Evolutionary conservation across 2,329 filamentous ascomycete genomes (phyloP), one percentile per base, ranked within the genome.

Genomic region (Tolypocladium capitatum): DNA sequence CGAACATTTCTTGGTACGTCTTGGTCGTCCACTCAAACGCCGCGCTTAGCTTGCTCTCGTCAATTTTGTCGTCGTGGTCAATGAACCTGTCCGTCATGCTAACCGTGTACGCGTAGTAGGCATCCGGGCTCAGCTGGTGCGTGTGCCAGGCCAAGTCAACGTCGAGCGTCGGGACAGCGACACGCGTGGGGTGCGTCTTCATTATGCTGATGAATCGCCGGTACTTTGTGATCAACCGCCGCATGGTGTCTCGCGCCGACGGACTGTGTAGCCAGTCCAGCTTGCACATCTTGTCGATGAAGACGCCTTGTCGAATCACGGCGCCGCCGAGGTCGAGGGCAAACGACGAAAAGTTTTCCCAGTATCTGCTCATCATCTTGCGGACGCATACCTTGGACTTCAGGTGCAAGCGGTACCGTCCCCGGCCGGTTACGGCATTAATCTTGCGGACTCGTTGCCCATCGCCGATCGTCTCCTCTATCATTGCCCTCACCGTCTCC

Each of bases 31-130:
- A 85, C 59, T 81, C 77, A 57, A 90, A 90, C 16, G 73, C 69
- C 2, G 68, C 67, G 46, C 76, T 76, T 9, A 91, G 74, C 46
- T 70, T 72, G 14, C 67, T 68, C 56, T 89, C 83, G 44, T 82
- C 79, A 21, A 94, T 80, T 64, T 91, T 91, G 69, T 94, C 88
- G 61, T 92, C 83, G 58, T 94, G 87, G 58, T 90, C 81, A 54
- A 91, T 75, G 58, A 88, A 86, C 44, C 73, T 77, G 1, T 50
- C 51, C 0, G 72, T 73, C 21, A 62, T 60, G 0, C 45, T 47
- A 1, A 72, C 59, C 1, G 76, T 82, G 59, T 76, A 82, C 3
- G 60, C 50, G 55, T 78, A 83, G 64, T 92, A 92, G 4, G 67
- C 58, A 2, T 60, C 57, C 0, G 86, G 83, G 9, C 68, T 75